Conservation (phyloP, 2,329 filamentous ascomycete species). For the Sporothrix inflata region DNA sequence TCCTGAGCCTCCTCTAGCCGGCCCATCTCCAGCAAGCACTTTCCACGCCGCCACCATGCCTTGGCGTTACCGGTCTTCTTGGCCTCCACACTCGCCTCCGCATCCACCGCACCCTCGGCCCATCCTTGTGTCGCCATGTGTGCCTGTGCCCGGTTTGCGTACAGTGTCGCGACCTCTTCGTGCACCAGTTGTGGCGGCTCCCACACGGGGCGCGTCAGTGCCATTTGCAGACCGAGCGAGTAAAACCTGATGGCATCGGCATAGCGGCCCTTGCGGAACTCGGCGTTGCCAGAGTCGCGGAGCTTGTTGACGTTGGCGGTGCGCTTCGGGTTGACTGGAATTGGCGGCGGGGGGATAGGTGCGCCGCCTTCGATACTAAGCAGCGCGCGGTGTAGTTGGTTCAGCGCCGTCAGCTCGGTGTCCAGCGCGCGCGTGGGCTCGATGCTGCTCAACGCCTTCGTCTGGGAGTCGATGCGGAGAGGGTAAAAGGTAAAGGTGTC, state of each 20-base stretch:
- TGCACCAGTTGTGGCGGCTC: slow-evolving; percentile 81
- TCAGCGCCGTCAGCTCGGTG: slow-evolving; percentile 72
- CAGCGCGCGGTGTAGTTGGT: slow-evolving; percentile 75
- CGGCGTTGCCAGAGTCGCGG: slow-evolving; percentile 80
- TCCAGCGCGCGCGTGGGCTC: slow-evolving; percentile 55
- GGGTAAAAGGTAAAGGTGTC: slow-evolving; percentile 83
- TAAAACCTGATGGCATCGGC: slow-evolving; percentile 80
- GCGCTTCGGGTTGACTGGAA: slow-evolving; percentile 92
- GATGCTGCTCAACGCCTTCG: slow-evolving; percentile 69
- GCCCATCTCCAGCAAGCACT: slow-evolving; percentile 89
- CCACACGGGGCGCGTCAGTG: slow-evolving; percentile 78
- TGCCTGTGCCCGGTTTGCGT: slow-evolving; percentile 87
- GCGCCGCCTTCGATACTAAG: slow-evolving; percentile 65
- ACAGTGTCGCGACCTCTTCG: slow-evolving; percentile 80
- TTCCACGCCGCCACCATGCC: slow-evolving; percentile 88
- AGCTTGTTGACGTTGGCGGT: slow-evolving; percentile 86
- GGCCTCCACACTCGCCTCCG: slow-evolving; percentile 83
- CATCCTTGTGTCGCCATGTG: slow-evolving; percentile 81
- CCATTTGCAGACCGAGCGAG: slow-evolving; percentile 88
- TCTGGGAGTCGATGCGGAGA: slow-evolving; percentile 77
- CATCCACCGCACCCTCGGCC: slow-evolving; percentile 86
- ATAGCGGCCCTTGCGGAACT: slow-evolving; percentile 77
- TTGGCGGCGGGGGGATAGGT: slow-evolving; percentile 76
- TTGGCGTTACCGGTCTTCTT: slow-evolving; percentile 87
- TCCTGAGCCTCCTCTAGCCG: slow-evolving; percentile 78